Base-by-base conservation (phyloP, 2,329 filamentous ascomycete genomes). In the Fusarium sp. region DNA sequence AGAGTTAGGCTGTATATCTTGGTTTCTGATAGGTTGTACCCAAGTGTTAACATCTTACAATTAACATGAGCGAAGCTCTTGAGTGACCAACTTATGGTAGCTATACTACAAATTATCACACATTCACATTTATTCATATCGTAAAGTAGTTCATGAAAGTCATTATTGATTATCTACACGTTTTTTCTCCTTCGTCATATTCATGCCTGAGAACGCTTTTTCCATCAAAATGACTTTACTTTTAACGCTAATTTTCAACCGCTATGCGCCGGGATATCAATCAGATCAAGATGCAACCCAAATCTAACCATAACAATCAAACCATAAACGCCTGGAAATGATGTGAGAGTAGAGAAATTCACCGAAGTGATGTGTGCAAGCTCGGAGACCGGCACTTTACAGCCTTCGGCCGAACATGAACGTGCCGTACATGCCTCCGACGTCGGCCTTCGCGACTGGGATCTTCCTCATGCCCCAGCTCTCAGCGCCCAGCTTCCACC, bases 391-490 rank as follows among this genome's bases (percentile, higher is more conserved):
- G 56, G 45, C 57, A 81, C 77, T 61, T 82, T 78, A 89, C 58
- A 89, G 77, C 75, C 85, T 84, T 70, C 86, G 81, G 74, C 86
- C 86, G 79, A 89, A 89, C 87, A 89, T 89, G 74, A 86, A 89
- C 26, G 83, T 86, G 23, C 96, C 96, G 76, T 98, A 97, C 76
- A 97, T 97, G 66, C 93, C 93, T 73, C 97, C 96, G 28, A 98
- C 92, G 78, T 98, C 95, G 54, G 94, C 93, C 75, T 89, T 88
- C 28, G 92, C 93, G 71, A 98, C 91, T n/a, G 95, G 97, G 41
- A 98, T 86, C 82, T 98, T 96, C 67, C 91, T 86, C 89, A 94
- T 94, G 37, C 92, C 92, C 92, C 92, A 95, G 81, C 89, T 92
- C 72, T 88, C 87, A 49, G 92, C 92, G 33, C 92, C 92, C 90